Evolutionary conservation across 441 rosid species (phyloP), one percentile per base, ranked within the genome.

Genomic region (Geranium incanum): DNA sequence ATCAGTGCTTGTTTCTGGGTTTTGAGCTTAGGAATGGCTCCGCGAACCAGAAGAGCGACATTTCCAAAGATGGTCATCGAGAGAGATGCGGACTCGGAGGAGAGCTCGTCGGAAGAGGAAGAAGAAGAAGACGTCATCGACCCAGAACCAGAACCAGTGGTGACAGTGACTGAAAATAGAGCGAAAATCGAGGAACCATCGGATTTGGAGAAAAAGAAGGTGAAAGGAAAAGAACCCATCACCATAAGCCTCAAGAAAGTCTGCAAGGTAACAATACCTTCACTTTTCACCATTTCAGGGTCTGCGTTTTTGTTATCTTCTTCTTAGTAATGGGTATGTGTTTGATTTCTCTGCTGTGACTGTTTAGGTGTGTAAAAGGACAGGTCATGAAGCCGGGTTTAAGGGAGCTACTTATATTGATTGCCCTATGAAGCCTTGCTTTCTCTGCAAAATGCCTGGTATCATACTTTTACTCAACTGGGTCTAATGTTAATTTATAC

Each of bases 371-470:
- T 93, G 98, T 76, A 93, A 89, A 73, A 86, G 75, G 78, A 74
- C 91, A 16, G 98, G 97, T 15, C 98, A 93, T 77, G 95, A 93
- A 82, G 97, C 98, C 1, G 97, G 97, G n/a, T 91, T 93, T 71
- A 89, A 81, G 77, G 98, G 98, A 33, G 98, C 98, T 12, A 89
- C 97, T 0, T 91, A 93, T 72, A 84, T 93, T 15, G 96, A 91
- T 76, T 93, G 97, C 76, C 97, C 97, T 2, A 93, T 88, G 97
- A 93, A 89, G 67, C 97, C 97, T 23, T 93, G 97, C 75, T 93
- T 91, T 75, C 86, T 93, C 77, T 93, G 98, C 81, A 93, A 91
- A 87, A 82, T 87, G 93, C 98, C 97, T 9, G 96, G 98, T 93
- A 76, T 52, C 19, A 0, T 15, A 3, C 5, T 43, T 43, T 43